Base-by-base conservation (phyloP, 257 asterid genomes). In the Forsythia suspensa region DNA sequence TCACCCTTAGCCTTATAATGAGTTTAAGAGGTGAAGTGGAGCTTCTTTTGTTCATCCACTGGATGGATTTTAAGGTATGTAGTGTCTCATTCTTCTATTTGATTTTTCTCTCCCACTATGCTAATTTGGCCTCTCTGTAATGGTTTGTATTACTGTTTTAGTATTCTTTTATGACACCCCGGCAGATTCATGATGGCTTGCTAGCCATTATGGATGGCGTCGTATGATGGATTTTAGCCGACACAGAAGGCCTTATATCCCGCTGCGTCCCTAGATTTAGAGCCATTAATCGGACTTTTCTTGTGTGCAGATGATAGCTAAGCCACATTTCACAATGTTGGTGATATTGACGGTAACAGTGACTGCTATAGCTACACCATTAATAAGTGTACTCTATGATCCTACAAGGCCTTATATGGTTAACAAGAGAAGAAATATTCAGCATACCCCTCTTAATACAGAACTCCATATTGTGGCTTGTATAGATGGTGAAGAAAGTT, bases 21-120 rank as follows among this genome's bases (percentile, higher is more conserved):
- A 86, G 91, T 79, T 70, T 92, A 70, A 90, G 94, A 83, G 99
- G 99, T 46, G 95, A 95, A 79, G 86, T 89, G 9, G 99, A 95
- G 72, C 79, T 92, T 71, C 71, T 93, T 20, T 42, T 93, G 83
- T 90, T 86, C 68, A 44, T 92, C 11, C 99, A 92, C 73, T 90
- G 95, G 94, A 76, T 86, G 85, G 92, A 89, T 78, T 81, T 85
- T 8, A 77, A 81, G 97, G 98, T 95, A 80, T 11, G 37, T 63
- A 63, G 15, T 24, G 39, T 29, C 34, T 61, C 37, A 61, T 61
- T 21, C 5, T 61, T 61, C 11, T 55, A n/a, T 55, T 55, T 2
- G 0, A 16, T 55, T 15, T 46, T 46, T 46, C 55, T 46, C 55
- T 46, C 55, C 55, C 1, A 6, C 55, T 46, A 46, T 46, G 55